Percentiles rank a stretch among this genome's conserved stretches.
These are phyloP conservation scores for Tolypocladium pustulatum DNA, from an alignment of 2,329 filamentous ascomycete species.

Conservation along the genomic window DNA sequence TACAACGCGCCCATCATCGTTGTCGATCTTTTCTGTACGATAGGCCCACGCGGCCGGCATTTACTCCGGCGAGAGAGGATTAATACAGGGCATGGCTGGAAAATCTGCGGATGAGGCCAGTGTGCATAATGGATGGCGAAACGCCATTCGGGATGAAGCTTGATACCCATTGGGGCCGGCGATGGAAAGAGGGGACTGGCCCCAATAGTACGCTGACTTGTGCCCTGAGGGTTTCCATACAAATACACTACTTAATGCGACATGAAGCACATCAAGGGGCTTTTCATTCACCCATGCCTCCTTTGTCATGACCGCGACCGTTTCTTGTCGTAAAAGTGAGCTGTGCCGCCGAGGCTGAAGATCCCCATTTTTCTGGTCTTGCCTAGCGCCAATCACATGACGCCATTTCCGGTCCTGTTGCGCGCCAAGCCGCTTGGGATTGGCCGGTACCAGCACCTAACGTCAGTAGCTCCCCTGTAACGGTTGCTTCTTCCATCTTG, in stretches of 20 bases:
- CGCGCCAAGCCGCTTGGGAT: background rate
- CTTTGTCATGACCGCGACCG: background rate
- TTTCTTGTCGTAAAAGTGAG: background rate
- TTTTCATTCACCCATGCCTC: background rate
- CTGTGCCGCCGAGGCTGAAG: background rate
- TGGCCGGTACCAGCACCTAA: background rate
- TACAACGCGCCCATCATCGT: background rate
- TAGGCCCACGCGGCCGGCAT: background rate
- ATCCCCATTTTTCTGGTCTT: background rate
- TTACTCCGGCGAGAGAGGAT: background rate
- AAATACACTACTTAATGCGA: constrained; percentile 2
- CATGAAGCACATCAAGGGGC: background rate
- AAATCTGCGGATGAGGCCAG: background rate
- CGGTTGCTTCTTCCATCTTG: background rate
- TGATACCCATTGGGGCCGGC: constrained; percentile 2
- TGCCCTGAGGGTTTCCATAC: constrained; percentile 1
- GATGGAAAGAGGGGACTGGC: background rate
- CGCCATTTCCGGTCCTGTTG: background rate
- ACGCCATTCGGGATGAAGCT: background rate
- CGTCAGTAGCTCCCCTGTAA: background rate
- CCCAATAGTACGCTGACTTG: background rate
- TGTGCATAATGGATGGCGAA: background rate
- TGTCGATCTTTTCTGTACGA: background rate
- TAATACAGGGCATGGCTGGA: background rate
- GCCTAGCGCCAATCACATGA: background rate